Evolutionary conservation across 257 asterid genomes (phyloP), one percentile per base, ranked within the genome.

Genomic region (Lycium barbarum): DNA sequence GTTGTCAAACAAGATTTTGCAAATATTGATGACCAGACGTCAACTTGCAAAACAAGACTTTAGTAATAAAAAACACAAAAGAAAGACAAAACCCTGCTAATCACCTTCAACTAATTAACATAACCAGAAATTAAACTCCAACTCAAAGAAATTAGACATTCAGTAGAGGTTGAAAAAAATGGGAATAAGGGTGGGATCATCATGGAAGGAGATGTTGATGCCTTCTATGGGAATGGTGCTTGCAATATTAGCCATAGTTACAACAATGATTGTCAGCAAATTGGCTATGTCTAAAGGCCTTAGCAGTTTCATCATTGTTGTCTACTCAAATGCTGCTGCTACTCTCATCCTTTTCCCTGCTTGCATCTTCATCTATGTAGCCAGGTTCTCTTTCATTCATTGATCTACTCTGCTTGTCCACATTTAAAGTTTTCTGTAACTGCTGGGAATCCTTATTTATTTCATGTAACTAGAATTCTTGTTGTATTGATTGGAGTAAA

Each of bases 261-360:
- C 20, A 11, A 88, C 87, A 85, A 85, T 87, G 93, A 90, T 88
- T 9, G 15, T 89, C 38, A 88, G 93, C 91, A 90, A 92, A 85
- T 35, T 87, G 83, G 93, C 92, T 20, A 92, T 90, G 93, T 89
- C 92, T 11, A 87, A 84, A 17, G 95, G 93, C 68, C 88, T 90
- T 33, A 89, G 93, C 74, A 87, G 85, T 88, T 90, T 86, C 87
- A 84, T 92, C 17, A n/a, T 92, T 35, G 87, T 91, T 43, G 91
- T 92, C 8, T 92, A 89, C 73, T 88, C 92, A 5, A 84, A 90
- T 79, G 89, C 88, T 61, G 79, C 81, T 65, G 93, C 95, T 15
- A 87, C 93, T 3, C 84, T 92, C 53, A 74, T 92, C 59, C 92
- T 89, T 49, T 80, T 92, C n/a, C 93, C 93, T 20, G 70, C 76